Conservation (phyloP, 495 filamentous ascomycete genomes). For the Pseudotulostoma volvatum region DNA sequence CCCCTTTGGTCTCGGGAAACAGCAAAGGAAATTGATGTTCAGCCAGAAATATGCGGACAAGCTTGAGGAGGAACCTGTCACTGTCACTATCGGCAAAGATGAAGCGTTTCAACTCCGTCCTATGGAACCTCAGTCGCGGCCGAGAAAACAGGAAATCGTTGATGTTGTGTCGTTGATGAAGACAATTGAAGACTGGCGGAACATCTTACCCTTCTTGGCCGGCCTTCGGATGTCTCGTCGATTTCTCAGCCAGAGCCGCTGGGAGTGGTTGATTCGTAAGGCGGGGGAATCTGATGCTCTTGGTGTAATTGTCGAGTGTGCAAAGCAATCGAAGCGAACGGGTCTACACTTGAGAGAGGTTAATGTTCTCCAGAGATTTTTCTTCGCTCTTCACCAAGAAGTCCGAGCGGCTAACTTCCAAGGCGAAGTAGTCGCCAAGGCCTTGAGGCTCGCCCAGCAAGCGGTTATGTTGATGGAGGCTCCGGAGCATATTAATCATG, state of each 20-base stretch:
- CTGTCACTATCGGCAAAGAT: constrained; percentile 38
- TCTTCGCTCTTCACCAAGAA: constrained; percentile 32
- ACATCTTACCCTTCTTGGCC: constrained; percentile 39
- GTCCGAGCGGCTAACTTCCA: constrained; percentile 29
- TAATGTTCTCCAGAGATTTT: constrained; percentile 27
- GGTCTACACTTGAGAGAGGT: constrained; percentile 30
- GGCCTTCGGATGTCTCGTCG: constrained; percentile 34
- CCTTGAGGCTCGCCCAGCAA: constrained; percentile 30
- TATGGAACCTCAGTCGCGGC: constrained; percentile 20
- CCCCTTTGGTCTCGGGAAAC: constrained; percentile 37
- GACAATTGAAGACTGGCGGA: constrained; percentile 39
- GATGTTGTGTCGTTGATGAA: constrained; percentile 32
- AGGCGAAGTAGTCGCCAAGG: constrained; percentile 15
- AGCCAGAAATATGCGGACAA: constrained; percentile 29
- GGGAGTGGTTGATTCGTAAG: constrained; percentile 25
- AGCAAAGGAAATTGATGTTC: constrained; percentile 40
- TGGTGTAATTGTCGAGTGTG: constrained; percentile 35
- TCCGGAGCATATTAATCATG: constrained; percentile 18
- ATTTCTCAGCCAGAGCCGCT: constrained; percentile 12
- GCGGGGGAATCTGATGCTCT: constrained; percentile 23
- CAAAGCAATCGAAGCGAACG: constrained; percentile 29
- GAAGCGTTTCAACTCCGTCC: constrained; percentile 39
- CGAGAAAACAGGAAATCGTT: constrained; percentile 21
- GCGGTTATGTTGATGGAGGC: constrained; percentile 36
- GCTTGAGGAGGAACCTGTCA: constrained; percentile 42